Evolutionary conservation across 2,329 filamentous ascomycete species (phyloP).

Genomic region (Fusarium sp.): DNA sequence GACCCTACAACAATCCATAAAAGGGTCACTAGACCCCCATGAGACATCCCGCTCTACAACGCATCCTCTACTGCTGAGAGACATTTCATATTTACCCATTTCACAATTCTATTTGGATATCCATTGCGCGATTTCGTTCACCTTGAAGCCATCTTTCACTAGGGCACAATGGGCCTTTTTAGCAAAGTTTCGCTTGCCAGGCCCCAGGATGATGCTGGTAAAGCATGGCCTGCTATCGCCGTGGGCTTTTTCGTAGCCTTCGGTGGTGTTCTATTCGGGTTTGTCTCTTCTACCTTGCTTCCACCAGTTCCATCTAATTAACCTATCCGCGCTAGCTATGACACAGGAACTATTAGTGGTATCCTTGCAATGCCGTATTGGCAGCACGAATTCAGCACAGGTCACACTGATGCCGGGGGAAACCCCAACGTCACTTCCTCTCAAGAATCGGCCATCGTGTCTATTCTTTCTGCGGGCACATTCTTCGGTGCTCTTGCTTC

Average conservation of each 20-base stretch:
- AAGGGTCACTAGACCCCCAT: no score
- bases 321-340: slow-evolving; percentile 55
- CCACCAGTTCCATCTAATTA: no score
- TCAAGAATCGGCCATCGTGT: slow-evolving; percentile 76
- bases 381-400: slow-evolving; percentile 53
- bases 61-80: no score
- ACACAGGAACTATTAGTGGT: slow-evolving; percentile 71
- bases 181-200: neutral
- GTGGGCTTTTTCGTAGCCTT: slow-evolving; percentile 16
- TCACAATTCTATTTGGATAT: no score
- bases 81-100: no score
- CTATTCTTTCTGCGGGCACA: slow-evolving; percentile 82
- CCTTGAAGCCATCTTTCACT: no score
- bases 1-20: no score
- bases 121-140: no score
- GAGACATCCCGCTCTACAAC: no score
- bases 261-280: slow-evolving; percentile 28
- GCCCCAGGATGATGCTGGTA: neutral
- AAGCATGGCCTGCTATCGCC: slow-evolving; percentile 1
- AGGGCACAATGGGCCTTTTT: neutral
- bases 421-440: slow-evolving; percentile 61
- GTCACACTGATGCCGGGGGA: slow-evolving; percentile 40
- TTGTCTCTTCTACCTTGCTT: slow-evolving; percentile 32
- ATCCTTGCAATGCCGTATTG: slow-evolving; percentile 60
- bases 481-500: slow-evolving; percentile 75